These are phyloP conservation scores for Buddleja alternifolia DNA, from an alignment of 257 asterid genomes.

Conservation along the genomic window DNA sequence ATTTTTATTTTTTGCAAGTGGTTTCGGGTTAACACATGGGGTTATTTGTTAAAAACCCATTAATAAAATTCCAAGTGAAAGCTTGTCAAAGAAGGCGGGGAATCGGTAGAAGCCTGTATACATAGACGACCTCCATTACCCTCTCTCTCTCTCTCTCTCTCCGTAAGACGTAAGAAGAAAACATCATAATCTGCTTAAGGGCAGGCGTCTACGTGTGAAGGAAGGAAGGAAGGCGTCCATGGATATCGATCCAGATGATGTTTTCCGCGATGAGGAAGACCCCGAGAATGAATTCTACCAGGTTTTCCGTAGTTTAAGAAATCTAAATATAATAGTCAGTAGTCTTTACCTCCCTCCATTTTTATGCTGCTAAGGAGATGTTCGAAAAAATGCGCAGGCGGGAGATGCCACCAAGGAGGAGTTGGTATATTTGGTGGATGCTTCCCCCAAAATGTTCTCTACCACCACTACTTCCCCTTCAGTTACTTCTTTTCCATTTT, in stretches of 20 bases:
- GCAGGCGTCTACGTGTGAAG: too few relatives aligned
- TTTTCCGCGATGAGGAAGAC: conserved; percentile 90
- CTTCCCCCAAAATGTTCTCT: conserved; percentile 94
- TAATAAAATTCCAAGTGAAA: too few relatives aligned
- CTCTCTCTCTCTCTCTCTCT: too few relatives aligned
- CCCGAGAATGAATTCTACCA: conserved; percentile 60
- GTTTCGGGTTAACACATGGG: too few relatives aligned
- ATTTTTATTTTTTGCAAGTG: too few relatives aligned
- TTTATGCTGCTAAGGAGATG: conserved; percentile 20
- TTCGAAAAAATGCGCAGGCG: conserved; percentile 53
- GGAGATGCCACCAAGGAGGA: conserved; percentile 66
- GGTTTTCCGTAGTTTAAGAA: conserved; percentile 36
- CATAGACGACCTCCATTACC: too few relatives aligned
- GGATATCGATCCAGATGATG: conserved; percentile 94
- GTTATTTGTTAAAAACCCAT: too few relatives aligned
- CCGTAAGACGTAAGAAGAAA: too few relatives aligned
- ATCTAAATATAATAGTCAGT: neutral
- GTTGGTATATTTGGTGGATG: conserved; percentile 81
- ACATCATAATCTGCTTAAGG: too few relatives aligned
- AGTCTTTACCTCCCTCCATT: neutral
- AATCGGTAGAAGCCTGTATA: too few relatives aligned
- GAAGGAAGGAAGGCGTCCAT: too few relatives aligned
- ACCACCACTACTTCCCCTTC: conserved; percentile 52
- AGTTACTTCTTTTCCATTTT: conserved; percentile 34
- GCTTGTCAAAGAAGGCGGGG: too few relatives aligned